Conservation (phyloP, 495 filamentous ascomycete genomes). For the Aspergillus affinis region DNA sequence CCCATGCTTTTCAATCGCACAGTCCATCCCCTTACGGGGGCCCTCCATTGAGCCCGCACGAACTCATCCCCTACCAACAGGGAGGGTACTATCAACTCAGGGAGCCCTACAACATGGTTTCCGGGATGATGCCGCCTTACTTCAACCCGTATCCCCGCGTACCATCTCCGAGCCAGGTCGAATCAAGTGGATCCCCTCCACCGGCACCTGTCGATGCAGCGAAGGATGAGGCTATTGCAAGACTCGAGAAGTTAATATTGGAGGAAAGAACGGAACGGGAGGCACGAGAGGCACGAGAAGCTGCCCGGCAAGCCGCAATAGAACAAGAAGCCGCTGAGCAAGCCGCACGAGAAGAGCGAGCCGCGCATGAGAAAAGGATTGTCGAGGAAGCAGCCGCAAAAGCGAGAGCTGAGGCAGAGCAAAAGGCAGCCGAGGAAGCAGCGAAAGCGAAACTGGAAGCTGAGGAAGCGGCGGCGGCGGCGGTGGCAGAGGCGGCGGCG, state of each 20-base stretch:
- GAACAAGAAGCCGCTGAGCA: slow-evolving; percentile 53
- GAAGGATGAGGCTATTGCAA: slow-evolving; percentile 53
- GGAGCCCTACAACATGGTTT: slow-evolving; percentile 41
- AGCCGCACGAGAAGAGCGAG: slow-evolving; percentile 49
- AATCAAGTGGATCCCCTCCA: slow-evolving; percentile 25
- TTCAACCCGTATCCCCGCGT: slow-evolving; percentile 37
- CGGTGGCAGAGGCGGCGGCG: slow-evolving; percentile 24
- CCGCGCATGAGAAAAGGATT: slow-evolving; percentile 43
- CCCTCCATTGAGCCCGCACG: slow-evolving; percentile 38
- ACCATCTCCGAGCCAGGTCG: slow-evolving; percentile 36
- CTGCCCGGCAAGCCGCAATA: slow-evolving; percentile 34
- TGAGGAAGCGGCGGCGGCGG: slow-evolving; percentile 36
- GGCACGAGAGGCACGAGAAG: slow-evolving; percentile 45
- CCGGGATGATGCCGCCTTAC: slow-evolving; percentile 41
- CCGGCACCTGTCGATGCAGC: slow-evolving; percentile 31
- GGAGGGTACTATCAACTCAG: slow-evolving; percentile 43
- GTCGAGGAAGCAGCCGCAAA: slow-evolving; percentile 39
- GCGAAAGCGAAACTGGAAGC: slow-evolving; percentile 32
- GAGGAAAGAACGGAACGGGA: slow-evolving; percentile 47
- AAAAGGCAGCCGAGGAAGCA: slow-evolving; percentile 38
- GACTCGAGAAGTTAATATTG: slow-evolving; percentile 51
- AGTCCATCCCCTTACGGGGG: slow-evolving; percentile 36
- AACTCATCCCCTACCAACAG: slow-evolving; percentile 50
- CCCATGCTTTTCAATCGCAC: slow-evolving; percentile 27
- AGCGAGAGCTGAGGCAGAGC: slow-evolving; percentile 52